Evolutionary conservation across 148 eudicot species (phyloP), one percentile per base, ranked within the genome.

Genomic region (Rhododendron mucronatum): DNA sequence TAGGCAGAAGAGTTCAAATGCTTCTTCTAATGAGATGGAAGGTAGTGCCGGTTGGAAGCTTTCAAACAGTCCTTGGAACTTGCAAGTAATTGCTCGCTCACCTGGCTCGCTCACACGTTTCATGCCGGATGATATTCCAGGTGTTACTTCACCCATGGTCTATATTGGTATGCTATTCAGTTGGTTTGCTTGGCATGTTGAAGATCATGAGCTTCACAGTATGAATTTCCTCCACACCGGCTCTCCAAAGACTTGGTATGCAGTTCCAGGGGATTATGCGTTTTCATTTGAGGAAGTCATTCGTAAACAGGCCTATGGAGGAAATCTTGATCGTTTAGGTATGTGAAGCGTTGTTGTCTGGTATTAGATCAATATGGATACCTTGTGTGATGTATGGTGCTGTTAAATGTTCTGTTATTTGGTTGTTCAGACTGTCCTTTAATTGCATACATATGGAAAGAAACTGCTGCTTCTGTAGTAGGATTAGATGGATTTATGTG

Each of bases 121-220:
- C 88, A 95, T 97, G 98, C 91, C 94, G 73, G 98, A 97, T 93
- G 97, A 97, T 90, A 95, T 97, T 78, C 98, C 99, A n/a, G 99
- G 99, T 84, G 99, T 97, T 84, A 97, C 98, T 18, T 97, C 99
- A 30, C 99, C 99, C 7, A 97, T 97, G 99, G 93, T 95, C 80
- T 97, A 97, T 88, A 88, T 97, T 86, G 99, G 99, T 79, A 97
- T 97, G 99, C 87, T 97, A 88, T 97, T 91, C 88, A 97, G 99
- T 88, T 97, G 99, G 99, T 97, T 97, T 93, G 99, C 99, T 37
- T 97, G 99, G 99, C 99, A 97, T 91, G 97, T 97, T 83, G 99
- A 97, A 89, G 99, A 97, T 93, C 99, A 97, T 86, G 99, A 97
- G 90, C 99, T 97, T 91, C 99, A 97, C 91, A 97, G 99, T 88